Evolutionary conservation across 1,284 basidiomycete species (phyloP).

Genomic region (Moniliella sp.): DNA sequence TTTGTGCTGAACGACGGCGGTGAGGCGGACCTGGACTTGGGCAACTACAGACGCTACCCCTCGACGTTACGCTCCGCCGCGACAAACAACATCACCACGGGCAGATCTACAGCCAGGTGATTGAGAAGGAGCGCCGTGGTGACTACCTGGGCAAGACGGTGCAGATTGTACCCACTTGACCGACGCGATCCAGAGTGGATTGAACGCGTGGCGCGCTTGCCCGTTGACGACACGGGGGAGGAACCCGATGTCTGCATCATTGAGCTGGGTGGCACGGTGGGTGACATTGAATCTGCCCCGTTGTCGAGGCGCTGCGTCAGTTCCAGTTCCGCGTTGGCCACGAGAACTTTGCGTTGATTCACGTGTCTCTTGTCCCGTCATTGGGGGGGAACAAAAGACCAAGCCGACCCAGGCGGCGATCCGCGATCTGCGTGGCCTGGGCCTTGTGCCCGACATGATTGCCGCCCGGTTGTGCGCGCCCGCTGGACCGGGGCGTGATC

Average conservation of each 20-base stretch:
- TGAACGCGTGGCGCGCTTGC: slow-evolving; percentile 76
- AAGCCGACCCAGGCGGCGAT: slow-evolving; percentile 96
- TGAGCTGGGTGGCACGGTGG: slow-evolving; percentile 88
- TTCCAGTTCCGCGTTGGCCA: slow-evolving; percentile 93
- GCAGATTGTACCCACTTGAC: slow-evolving; percentile 93
- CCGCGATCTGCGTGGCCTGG: slow-evolving; percentile 74
- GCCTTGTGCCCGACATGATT: slow-evolving; percentile 83
- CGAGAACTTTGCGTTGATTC: slow-evolving; percentile 89
- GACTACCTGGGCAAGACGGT: slow-evolving; percentile 97
- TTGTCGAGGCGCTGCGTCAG: slow-evolving; percentile 94
- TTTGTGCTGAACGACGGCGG: slow-evolving; percentile 96
- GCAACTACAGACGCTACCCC: slow-evolving; percentile 93
- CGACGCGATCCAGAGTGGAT: slow-evolving; percentile 95
- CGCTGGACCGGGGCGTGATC: slow-evolving; percentile 63
- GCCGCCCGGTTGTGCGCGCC: slow-evolving; percentile 55
- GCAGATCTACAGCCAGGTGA: slow-evolving; percentile 86
- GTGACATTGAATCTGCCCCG: slow-evolving; percentile 84
- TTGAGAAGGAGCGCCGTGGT: slow-evolving; percentile 86
- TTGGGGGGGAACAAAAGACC: slow-evolving; percentile 96
- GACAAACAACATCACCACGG: slow-evolving; percentile 98
- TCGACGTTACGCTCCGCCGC: slow-evolving; percentile 76
- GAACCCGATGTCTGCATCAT: slow-evolving; percentile 91
- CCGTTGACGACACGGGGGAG: slow-evolving; percentile 79
- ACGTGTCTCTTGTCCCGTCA: slow-evolving; percentile 85
- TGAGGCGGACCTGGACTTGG: slow-evolving; percentile 91